Conservation (phyloP, 192 early-diverging fungal genomes). For the Linnemannia zychae region DNA sequence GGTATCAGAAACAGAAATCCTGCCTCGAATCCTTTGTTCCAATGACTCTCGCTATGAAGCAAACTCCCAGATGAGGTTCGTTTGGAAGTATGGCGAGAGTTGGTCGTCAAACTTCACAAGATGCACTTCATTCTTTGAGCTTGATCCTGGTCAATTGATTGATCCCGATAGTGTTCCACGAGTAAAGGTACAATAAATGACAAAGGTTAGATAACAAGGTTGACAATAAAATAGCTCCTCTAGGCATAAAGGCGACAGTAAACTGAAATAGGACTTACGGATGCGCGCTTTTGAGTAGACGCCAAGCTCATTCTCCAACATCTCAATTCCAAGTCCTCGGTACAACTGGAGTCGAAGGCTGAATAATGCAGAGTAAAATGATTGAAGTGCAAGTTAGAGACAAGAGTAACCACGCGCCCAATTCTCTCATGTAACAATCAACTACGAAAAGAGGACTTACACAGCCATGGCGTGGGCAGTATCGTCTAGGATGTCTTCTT, state of each 20-base stretch:
- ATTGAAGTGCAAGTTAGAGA: neutral
- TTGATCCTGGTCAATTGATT: conserved; percentile 21
- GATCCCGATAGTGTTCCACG: neutral
- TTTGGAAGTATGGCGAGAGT: conserved; percentile 42
- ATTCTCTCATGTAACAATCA: neutral
- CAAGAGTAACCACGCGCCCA: neutral
- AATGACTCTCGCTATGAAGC: conserved; percentile 20
- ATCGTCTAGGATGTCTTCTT: conserved; percentile 30
- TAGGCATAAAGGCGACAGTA: neutral
- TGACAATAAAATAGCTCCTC: neutral
- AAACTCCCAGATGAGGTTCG: conserved; percentile 56
- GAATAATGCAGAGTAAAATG: neutral
- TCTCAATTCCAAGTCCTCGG: conserved; percentile 56
- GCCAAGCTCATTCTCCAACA: conserved; percentile 53
- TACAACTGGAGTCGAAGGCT: conserved; percentile 54
- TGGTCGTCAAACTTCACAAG: conserved; percentile 45
- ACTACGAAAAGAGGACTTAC: conserved; percentile 20
- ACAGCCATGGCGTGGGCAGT: conserved; percentile 42
- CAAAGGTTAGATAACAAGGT: neutral
- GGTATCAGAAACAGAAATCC: neutral
- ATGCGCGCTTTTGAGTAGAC: conserved; percentile 50
- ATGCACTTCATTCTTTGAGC: conserved; percentile 30
- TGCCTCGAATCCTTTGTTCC: neutral
- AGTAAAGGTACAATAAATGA: too few species aligned
- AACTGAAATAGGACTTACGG: conserved; percentile 28